Evolutionary conservation across 2,329 filamentous ascomycete genomes (phyloP), one percentile per base, ranked within the genome.

Genomic region (Aureobasidium leucospermi): DNA sequence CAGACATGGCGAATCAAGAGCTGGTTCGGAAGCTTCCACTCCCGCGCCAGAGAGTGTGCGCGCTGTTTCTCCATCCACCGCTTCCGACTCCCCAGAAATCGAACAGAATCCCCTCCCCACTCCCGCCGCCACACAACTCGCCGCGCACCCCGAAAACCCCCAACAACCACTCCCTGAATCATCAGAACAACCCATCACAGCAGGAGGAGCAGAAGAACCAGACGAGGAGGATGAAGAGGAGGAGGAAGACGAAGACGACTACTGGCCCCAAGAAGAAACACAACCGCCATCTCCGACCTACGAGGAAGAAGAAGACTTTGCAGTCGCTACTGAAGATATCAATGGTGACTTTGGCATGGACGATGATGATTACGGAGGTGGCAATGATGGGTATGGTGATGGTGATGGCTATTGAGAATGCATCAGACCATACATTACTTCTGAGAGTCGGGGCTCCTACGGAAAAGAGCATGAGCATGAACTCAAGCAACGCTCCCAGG

Each of bases 201-300:
- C 57, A 19, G 51, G 56, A 23, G 43, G 36, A 48, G 46, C 60
- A 28, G 62, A 59, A 39, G 58, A 36, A 10, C 48, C 29, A 23
- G 61, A 59, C 28, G 55, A 49, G 8, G 23, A 60, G 6, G 53
- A 58, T 8, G 62, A 41, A 15, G 48, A 39, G 2, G 58, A 60
- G 16, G 63, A 65, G 15, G 63, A 65, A 11, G 63, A 65, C 8
- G 58, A 59, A 31, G 52, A 42, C 8, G 64, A 61, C 15, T 59
- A 62, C 43, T 57, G 43, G 39, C 32, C 46, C 13, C 45, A 41
- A 7, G 55, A 61, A 34, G 45, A 48, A 42, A 29, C 19, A 9
- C 55, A 48, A 32, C 42, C 42, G 8, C 6, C 38, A 1, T 58
- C 43, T 16, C 55, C 55, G 31, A 15, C 47, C n/a, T 39, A 46